Conservation (phyloP, 2,329 filamentous ascomycete genomes). For the Aspergillus uvarum region DNA sequence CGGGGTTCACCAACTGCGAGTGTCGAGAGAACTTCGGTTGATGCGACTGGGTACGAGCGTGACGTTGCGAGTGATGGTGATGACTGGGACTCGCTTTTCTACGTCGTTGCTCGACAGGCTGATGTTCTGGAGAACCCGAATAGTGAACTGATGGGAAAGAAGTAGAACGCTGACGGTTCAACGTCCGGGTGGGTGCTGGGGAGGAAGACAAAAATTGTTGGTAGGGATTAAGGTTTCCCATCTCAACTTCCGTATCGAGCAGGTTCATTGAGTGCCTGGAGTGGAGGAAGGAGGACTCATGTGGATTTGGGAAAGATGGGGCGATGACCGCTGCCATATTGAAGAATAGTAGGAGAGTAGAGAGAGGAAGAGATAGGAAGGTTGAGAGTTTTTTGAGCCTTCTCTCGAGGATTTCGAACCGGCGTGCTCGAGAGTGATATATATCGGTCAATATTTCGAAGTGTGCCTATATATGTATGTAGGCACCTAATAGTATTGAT, state of each 20-base stretch:
- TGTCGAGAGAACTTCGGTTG: constrained; percentile 18
- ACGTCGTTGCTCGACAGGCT: constrained; percentile 26
- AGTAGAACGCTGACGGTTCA: constrained; percentile 20
- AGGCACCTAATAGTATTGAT: constrained; percentile 17
- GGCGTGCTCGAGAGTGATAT: neutral
- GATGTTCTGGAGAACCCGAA: constrained; percentile 26
- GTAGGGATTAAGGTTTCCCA: constrained; percentile 29
- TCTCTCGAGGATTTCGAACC: neutral
- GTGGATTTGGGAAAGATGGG: constrained; percentile 23
- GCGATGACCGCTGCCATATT: constrained; percentile 21
- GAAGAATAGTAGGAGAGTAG: neutral
- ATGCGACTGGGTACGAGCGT: constrained; percentile 14
- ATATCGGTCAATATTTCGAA: neutral
- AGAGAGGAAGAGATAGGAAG: neutral
- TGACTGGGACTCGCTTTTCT: constrained; percentile 15
- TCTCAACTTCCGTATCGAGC: constrained; percentile 14
- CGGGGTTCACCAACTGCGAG: constrained; percentile 56
- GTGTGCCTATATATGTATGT: constrained; percentile 17
- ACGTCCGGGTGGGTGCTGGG: constrained; percentile 18
- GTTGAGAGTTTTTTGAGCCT: neutral
- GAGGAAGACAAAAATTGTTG: constrained; percentile 28
- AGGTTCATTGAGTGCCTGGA: constrained; percentile 23
- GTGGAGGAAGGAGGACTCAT: constrained; percentile 16
- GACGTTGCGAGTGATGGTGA: constrained; percentile 12
- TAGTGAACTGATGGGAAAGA: constrained; percentile 28